Evolutionary conservation across 441 rosid genomes (phyloP), one percentile per base, ranked within the genome.

Genomic region (Croton laevigatus): DNA sequence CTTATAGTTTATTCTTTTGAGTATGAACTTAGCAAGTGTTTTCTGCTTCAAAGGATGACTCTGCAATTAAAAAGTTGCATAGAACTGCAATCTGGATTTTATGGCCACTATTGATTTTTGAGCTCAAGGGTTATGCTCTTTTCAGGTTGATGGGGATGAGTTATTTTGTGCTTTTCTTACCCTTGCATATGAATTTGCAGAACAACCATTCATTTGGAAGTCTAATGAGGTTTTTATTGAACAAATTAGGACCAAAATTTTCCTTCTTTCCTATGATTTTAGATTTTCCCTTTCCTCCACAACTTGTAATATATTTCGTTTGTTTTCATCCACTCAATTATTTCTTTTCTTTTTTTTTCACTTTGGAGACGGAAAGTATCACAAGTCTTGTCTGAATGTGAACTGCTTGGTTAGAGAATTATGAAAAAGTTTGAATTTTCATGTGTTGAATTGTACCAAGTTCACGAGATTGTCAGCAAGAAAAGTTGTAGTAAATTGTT

Each of bases 391-490:
- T 59, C 22, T 46, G 64, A 59, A n/a, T 20, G 7, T 59, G 46
- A 49, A 69, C 73, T 69, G 20, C 46, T 32, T 36, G 46, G 48
- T 36, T 37, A 51, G 46, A 34, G 11, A 66, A 27, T 52, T 52
- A 34, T 51, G 32, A 52, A 4, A 65, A 65, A 36, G 59, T 51
- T 19, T 34, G 59, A 12, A 20, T 45, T 57, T 58, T 59, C 34
- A 27, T 45, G 34, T 5, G 46, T 8, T 32, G 53, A n/a, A 19
- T 16, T 68, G 27, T 16, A 49, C 53, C n/a, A 0, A 8, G 19
- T 58, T 59, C 19, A 32, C 55, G 63, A 59, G 58, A 34, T 27
- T 59, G 16, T 32, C 72, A 58, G 42, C 36, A 46, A 45, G 57
- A n/a, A 57, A 58, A 57, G 36, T 61, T 13, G 14, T 0, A 14